A percentile compares a stretch with the other conserved stretches of the same genome.
phyloP scores from a whole-genome alignment of 2,329 filamentous ascomycete genomes.

The Ophiostoma populinum region DNA sequence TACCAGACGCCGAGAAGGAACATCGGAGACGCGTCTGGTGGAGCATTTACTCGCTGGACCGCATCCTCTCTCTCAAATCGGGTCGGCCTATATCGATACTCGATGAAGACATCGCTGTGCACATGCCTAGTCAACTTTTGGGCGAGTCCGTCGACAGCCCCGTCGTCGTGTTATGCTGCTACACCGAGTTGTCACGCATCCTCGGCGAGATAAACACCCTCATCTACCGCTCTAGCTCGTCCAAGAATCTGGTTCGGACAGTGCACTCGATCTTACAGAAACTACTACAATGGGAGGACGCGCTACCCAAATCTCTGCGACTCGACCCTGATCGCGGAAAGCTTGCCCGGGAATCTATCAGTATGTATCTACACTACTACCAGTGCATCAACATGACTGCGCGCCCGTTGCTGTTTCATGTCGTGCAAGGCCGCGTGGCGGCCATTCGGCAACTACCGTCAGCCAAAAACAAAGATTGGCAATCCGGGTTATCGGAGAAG shows the following conservation, averaged over 20 bases:
- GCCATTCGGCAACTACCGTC: conserved; percentile 12
- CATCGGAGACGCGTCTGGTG: conserved; percentile 36
- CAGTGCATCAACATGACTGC: conserved; percentile 41
- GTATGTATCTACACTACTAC: conserved; percentile 36
- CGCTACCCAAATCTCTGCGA: conserved; percentile 28
- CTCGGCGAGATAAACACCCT: conserved; percentile 28
- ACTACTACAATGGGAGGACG: conserved; percentile 30
- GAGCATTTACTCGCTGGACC: conserved; percentile 37
- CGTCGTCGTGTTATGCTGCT: conserved; percentile 30
- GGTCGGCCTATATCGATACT: conserved; percentile 36
- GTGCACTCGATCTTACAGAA: conserved; percentile 32
- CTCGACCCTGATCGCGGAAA: conserved; percentile 27
- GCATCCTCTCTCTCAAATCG: conserved; percentile 34
- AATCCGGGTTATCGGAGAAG: conserved; percentile 26
- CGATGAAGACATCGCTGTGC: conserved; percentile 33
- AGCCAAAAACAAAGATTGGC: conserved; percentile 23
- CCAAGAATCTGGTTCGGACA: conserved; percentile 26
- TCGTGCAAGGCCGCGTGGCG: conserved; percentile 30
- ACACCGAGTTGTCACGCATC: conserved; percentile 34
- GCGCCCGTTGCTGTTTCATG: conserved; percentile 33
- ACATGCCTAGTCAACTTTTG: conserved; percentile 19
- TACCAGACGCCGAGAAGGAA: conserved; percentile 26
- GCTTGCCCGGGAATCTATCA: conserved; percentile 16
- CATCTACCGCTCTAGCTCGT: conserved; percentile 28
- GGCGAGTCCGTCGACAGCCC: conserved; percentile 26